phyloP scores from a whole-genome alignment of 1,284 basidiomycete genomes.

The Ustilago curta region DNA sequence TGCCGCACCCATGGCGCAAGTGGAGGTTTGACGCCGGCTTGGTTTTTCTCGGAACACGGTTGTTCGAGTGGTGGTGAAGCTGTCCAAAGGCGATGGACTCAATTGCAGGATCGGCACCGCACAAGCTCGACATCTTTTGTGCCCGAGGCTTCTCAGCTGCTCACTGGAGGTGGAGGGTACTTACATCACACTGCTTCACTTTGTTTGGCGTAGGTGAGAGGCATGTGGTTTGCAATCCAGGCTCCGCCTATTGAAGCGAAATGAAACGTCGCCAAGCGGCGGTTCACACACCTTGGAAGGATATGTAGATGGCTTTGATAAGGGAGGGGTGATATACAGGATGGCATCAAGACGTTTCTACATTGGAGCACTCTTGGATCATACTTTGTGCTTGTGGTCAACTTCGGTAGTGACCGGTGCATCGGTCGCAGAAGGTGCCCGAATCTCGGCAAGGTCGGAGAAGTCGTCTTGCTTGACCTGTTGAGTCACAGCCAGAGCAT shows the following conservation, averaged over 20 bases:
- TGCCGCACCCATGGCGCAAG: constrained; percentile 9
- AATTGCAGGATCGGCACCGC: not conserved
- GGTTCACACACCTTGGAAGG: not conserved
- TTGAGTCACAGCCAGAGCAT: not conserved
- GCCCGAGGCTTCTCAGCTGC: not conserved
- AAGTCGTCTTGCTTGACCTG: constrained; percentile 65
- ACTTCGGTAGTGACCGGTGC: constrained; percentile 41
- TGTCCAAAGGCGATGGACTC: constrained; percentile 1
- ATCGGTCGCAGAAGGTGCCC: constrained; percentile 32
- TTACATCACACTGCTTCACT: too few species aligned
- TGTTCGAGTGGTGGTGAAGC: not conserved
- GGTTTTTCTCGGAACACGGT: constrained; percentile 14
- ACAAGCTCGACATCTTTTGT: not conserved
- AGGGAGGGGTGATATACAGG: not conserved
- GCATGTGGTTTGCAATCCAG: not conserved
- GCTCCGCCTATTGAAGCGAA: not conserved
- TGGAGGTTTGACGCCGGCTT: constrained; percentile 22
- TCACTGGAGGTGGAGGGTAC: too few species aligned
- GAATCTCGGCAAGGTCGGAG: constrained; percentile 55
- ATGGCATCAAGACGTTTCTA: not conserved
- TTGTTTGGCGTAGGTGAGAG: too few species aligned
- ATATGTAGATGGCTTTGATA: not conserved
- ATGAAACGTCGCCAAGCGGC: not conserved
- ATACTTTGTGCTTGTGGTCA: constrained; percentile 48
- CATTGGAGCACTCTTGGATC: not conserved